A percentile compares a stretch with the other conserved stretches of the same genome.
phyloP scores from a whole-genome alignment of 176 grass and related monocot species.

The Bolboschoenus planiculmis region DNA sequence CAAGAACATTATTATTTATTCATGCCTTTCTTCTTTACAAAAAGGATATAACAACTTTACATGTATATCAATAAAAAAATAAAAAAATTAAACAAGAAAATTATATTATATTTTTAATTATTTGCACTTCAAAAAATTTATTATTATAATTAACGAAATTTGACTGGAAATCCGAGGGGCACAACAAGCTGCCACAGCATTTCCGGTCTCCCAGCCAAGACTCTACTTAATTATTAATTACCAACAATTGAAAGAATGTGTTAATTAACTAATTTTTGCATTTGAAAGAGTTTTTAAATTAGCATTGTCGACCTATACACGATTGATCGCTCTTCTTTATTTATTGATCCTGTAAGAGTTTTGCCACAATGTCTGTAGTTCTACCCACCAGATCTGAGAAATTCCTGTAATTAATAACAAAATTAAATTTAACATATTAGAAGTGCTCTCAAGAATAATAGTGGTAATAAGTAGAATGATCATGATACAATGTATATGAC shows the following conservation, averaged over 20 bases:
- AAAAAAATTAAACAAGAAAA: too few relatives aligned
- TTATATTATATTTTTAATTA: neutral
- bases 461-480: neutral
- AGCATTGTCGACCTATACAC: neutral
- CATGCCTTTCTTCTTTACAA: too few relatives aligned
- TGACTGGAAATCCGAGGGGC: neutral
- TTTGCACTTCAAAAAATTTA: neutral
- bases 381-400: constrained; percentile 21
- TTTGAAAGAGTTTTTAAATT: neutral
- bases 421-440: neutral
- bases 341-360: neutral
- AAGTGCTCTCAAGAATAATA: neutral
- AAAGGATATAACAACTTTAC: neutral
- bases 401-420: constrained; percentile 24
- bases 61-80: neutral
- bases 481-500: neutral
- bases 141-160: neutral
- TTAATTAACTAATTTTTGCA: neutral
- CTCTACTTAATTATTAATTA: neutral
- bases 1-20: neutral
- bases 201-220: neutral
- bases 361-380: constrained; percentile 18
- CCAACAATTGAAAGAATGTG: constrained; percentile 27
- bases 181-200: neutral
- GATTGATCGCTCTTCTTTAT: neutral